Evolutionary conservation across 2,329 filamentous ascomycete genomes (phyloP).

Genomic region (Claviceps purpurea): DNA sequence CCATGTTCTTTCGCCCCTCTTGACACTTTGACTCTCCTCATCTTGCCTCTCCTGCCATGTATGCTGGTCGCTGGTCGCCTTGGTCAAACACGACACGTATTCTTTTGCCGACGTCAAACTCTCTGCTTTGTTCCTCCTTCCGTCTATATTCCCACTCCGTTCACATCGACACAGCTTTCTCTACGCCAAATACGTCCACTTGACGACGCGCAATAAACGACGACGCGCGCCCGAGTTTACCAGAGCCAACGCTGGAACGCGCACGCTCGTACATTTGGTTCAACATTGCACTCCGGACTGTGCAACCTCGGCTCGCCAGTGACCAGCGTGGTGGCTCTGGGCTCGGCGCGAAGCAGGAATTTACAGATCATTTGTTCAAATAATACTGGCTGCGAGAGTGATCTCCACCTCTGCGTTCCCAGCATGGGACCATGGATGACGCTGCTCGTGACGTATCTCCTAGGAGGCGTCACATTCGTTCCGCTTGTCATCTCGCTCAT

Average conservation of each 20-base stretch:
- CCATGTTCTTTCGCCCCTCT: background rate
- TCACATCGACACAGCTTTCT: background rate
- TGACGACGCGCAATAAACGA: background rate
- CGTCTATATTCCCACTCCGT: background rate
- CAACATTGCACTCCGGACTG: background rate
- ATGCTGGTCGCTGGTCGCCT: conserved; percentile 3
- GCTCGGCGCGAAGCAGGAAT: background rate
- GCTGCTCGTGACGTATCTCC: conserved; percentile 64
- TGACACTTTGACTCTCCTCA: background rate
- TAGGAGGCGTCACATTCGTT: conserved; percentile 80
- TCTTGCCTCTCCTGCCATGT: conserved; percentile 2
- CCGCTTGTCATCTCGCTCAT: conserved; percentile 53
- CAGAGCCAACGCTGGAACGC: background rate
- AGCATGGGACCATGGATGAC: conserved; percentile 37
- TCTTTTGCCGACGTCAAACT: background rate
- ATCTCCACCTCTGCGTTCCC: background rate
- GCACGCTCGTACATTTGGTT: background rate
- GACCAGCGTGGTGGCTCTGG: background rate
- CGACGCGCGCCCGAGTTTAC: background rate
- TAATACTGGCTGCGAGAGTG: background rate
- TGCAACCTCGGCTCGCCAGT: conserved; percentile 1
- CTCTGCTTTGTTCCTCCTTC: background rate
- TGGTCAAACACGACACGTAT: conserved; percentile 1
- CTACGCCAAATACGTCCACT: background rate
- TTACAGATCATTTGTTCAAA: background rate